These are phyloP conservation scores for Warburgia ugandensis DNA, from an alignment of 164 flowering plant species.

Conservation along the genomic window DNA sequence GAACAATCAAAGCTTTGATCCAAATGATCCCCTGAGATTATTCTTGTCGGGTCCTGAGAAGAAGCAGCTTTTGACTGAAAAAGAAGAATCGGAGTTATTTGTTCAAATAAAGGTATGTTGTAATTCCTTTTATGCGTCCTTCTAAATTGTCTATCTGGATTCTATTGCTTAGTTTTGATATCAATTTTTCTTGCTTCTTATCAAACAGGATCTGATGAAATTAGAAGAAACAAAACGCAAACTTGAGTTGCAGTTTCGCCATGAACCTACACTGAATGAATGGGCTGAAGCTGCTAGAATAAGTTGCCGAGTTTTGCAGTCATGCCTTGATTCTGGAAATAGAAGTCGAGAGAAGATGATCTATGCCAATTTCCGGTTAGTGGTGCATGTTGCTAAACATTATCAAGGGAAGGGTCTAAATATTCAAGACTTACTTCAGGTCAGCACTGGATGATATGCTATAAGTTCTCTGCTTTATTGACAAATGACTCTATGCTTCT, in stretches of 20 bases:
- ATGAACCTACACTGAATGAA: conserved; percentile 81
- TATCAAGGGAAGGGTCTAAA: conserved; percentile 71
- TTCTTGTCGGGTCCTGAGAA: conserved; percentile 62
- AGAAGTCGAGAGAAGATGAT: conserved; percentile 70
- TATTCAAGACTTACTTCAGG: conserved; percentile 87
- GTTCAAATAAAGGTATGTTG: conserved; percentile 51
- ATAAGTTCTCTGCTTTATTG: background rate
- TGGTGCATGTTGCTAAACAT: conserved; percentile 81
- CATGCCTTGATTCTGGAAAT: conserved; percentile 41
- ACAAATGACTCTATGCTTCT: background rate
- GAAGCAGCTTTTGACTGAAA: conserved; percentile 49
- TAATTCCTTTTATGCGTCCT: conserved; percentile 4
- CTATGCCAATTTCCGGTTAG: conserved; percentile 72
- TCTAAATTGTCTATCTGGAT: background rate
- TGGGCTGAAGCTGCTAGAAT: conserved; percentile 78
- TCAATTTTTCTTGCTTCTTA: conserved; percentile 4
- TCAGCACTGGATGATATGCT: conserved; percentile 13
- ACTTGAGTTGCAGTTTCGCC: conserved; percentile 57
- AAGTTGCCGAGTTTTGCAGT: conserved; percentile 46
- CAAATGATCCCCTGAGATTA: conserved; percentile 55
- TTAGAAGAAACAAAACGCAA: conserved; percentile 56
- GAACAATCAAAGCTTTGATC: conserved; percentile 34
- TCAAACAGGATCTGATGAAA: conserved; percentile 46
- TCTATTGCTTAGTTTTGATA: background rate
- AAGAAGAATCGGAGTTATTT: conserved; percentile 64